Evolutionary conservation across 2,329 filamentous ascomycete genomes (phyloP).

Genomic region (Sporothrix brunneoviolacea): DNA sequence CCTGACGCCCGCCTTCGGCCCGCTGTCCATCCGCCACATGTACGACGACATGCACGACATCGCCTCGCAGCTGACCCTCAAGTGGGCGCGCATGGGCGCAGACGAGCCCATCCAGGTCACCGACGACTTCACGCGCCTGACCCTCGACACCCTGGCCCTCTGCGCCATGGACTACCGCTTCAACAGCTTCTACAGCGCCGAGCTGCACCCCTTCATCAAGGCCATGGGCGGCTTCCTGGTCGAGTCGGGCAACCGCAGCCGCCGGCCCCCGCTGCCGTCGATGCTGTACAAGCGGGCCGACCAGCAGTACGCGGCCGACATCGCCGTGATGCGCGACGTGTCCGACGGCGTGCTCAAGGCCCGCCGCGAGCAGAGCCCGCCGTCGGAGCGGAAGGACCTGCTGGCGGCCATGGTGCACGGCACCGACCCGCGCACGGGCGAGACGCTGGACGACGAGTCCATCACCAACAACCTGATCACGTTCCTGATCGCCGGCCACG

Average conservation of each 20-base stretch:
- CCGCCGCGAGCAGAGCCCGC: slow-evolving; percentile 42
- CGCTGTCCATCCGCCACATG: slow-evolving; percentile 60
- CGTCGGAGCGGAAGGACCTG: slow-evolving; percentile 56
- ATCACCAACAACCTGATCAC: slow-evolving; percentile 68
- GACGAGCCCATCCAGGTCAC: slow-evolving; percentile 48
- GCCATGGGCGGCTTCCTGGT: slow-evolving; percentile 60
- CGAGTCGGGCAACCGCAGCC: slow-evolving; percentile 46
- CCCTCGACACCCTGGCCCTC: slow-evolving; percentile 56
- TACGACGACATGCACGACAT: slow-evolving; percentile 64
- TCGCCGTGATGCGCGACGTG: slow-evolving; percentile 47
- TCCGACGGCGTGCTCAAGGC: slow-evolving; percentile 54
- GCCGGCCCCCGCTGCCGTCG: slow-evolving; percentile 40
- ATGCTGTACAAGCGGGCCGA: slow-evolving; percentile 44
- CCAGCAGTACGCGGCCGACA: slow-evolving; percentile 47
- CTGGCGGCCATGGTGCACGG: slow-evolving; percentile 64
- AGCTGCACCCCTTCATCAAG: slow-evolving; percentile 62
- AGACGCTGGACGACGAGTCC: slow-evolving; percentile 54
- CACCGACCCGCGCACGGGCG: slow-evolving; percentile 59
- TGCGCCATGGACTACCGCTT: slow-evolving; percentile 54
- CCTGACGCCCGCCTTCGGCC: slow-evolving; percentile 63
- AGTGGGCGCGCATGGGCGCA: slow-evolving; percentile 60
- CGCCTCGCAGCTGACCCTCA: slow-evolving; percentile 57
- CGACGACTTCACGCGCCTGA: slow-evolving; percentile 58
- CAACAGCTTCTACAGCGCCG: slow-evolving; percentile 56
- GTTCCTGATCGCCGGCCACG: slow-evolving; percentile 33